These are phyloP conservation scores for Alectoria sarmentosa DNA, from an alignment of 495 filamentous ascomycete genomes.

Conservation along the genomic window DNA sequence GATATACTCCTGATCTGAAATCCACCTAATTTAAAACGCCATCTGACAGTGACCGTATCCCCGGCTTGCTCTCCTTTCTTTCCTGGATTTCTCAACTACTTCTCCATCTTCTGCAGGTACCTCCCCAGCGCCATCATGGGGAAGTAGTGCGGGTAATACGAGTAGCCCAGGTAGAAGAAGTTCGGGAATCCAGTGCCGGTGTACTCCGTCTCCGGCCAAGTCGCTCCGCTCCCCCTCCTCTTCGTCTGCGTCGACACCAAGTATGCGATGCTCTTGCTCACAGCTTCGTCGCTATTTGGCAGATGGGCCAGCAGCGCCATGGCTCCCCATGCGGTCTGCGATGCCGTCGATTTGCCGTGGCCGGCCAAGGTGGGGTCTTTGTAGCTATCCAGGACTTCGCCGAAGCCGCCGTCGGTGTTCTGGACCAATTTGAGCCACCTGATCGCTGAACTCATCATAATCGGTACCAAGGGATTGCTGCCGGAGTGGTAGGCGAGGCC, in stretches of 20 bases:
- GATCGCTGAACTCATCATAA: slow-evolving; percentile 19
- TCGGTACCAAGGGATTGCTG: slow-evolving; percentile 1
- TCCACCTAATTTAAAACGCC: too few species aligned
- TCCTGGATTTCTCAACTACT: neutral
- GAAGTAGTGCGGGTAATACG: slow-evolving; percentile 35
- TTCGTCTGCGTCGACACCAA: slow-evolving; percentile 22
- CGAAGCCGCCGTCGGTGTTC: slow-evolving; percentile 36
- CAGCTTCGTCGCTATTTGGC: slow-evolving; percentile 11
- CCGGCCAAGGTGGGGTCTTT: slow-evolving; percentile 22
- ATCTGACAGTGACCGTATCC: too few species aligned
- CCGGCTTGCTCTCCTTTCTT: neutral
- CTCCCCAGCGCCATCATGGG: slow-evolving; percentile 37
- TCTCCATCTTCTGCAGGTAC: slow-evolving; percentile 20
- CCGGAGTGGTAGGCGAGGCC: slow-evolving; percentile 22
- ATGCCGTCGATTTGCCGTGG: slow-evolving; percentile 28
- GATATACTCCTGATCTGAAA: too few species aligned
- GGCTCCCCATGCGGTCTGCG: slow-evolving; percentile 37
- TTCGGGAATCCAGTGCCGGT: slow-evolving; percentile 36
- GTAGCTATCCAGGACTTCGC: slow-evolving; percentile 30
- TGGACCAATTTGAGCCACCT: slow-evolving; percentile 31
- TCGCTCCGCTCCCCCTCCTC: slow-evolving; percentile 10
- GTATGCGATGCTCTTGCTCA: slow-evolving; percentile 27
- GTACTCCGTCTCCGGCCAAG: slow-evolving; percentile 29
- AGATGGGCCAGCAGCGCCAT: slow-evolving; percentile 30
- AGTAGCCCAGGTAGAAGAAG: slow-evolving; percentile 33